These are phyloP conservation scores for Zymoseptoria ardabiliae DNA, from an alignment of 2,329 filamentous ascomycete species.

Conservation along the genomic window DNA sequence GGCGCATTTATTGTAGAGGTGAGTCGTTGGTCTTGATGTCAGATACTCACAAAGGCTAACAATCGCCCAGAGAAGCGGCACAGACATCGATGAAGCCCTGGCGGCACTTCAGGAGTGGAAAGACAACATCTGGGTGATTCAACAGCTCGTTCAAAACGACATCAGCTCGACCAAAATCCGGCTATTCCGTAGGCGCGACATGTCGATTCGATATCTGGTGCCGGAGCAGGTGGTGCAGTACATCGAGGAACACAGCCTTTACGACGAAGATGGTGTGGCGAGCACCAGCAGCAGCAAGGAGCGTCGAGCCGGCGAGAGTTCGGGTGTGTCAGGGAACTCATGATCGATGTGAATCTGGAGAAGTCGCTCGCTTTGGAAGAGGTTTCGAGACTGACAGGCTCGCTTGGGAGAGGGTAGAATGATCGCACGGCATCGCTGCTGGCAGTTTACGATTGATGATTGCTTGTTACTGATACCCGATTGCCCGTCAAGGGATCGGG, in stretches of 20 bases:
- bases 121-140: constrained; percentile 80
- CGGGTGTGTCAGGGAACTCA: constrained; percentile 12
- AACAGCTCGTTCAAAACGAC: constrained; percentile 80
- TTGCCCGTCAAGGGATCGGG: background rate
- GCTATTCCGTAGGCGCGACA: constrained; percentile 67
- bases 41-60: constrained; percentile 54
- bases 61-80: constrained; percentile 63
- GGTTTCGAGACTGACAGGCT: background rate
- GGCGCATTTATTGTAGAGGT: constrained; percentile 68
- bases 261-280: constrained; percentile 31
- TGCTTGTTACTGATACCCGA: background rate
- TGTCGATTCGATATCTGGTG: constrained; percentile 73
- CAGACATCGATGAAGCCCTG: constrained; percentile 80
- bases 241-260: constrained; percentile 32
- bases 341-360: background rate
- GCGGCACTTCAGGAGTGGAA: constrained; percentile 75
- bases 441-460: background rate
- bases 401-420: background rate
- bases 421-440: background rate
- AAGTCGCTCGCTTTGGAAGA: background rate
- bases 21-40: constrained; percentile 4
- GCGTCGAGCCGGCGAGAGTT: constrained; percentile 26
- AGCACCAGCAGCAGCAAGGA: constrained; percentile 23
- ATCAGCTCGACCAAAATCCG: constrained; percentile 78
- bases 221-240: constrained; percentile 64